Percentiles rank a stretch among this genome's conserved stretches.
Evolutionary conservation across 305 asterid genomes (phyloP).

Genomic region (Fraxinus ornus): DNA sequence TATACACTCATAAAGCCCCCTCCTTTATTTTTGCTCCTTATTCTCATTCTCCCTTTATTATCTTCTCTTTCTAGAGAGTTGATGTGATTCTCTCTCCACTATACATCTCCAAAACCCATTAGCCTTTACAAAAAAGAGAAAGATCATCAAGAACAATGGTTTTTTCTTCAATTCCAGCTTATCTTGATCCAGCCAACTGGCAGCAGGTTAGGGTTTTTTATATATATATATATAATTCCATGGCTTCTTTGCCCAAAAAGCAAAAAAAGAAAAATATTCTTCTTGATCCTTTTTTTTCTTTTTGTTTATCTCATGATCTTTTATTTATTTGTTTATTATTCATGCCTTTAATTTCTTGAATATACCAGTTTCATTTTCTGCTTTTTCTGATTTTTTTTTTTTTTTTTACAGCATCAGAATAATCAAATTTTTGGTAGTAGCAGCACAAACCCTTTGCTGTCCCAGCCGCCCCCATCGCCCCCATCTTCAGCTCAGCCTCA

Average conservation of each 20-base stretch:
- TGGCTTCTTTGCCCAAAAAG: constrained; percentile 53
- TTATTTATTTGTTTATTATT: constrained; percentile 20
- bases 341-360: constrained; percentile 14
- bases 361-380: constrained; percentile 16
- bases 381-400: background rate
- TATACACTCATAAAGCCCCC: constrained; percentile 59
- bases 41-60: constrained; percentile 66
- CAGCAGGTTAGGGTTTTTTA: constrained; percentile 59
- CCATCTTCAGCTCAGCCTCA: constrained; percentile 26
- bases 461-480: constrained; percentile 13
- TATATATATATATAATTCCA: constrained; percentile 31
- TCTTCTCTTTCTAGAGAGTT: constrained; percentile 42
- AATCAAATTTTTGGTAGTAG: constrained; percentile 40
- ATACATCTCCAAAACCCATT: constrained; percentile 47
- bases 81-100: constrained; percentile 90
- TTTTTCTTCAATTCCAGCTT: constrained; percentile 90
- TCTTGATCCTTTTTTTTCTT: constrained; percentile 37
- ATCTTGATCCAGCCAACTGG: constrained; percentile 98
- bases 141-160: constrained; percentile 71
- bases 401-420: constrained; percentile 10
- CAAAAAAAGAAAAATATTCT: constrained; percentile 52
- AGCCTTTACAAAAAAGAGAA: constrained; percentile 79
- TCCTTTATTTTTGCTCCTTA: constrained; percentile 81
- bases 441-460: constrained; percentile 22
- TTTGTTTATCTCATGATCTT: constrained; percentile 19